Conservation (phyloP, 2,329 filamentous ascomycete genomes). For the Conoideocrella luteorostrata region DNA sequence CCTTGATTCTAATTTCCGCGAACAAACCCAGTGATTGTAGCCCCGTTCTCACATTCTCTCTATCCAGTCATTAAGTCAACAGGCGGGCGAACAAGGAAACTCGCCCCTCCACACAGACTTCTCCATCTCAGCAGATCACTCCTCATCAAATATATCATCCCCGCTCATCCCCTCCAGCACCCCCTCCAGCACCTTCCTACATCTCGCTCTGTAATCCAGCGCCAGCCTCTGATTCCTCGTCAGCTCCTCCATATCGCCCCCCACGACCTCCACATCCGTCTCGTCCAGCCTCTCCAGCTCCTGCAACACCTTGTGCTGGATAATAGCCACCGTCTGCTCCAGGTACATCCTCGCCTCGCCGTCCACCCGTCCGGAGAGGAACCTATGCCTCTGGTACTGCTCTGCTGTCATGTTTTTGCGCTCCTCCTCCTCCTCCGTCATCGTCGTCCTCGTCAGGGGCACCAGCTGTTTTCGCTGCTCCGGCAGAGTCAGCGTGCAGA, state of each 20-base stretch:
- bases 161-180: conserved; percentile 33
- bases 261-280: conserved; percentile 37
- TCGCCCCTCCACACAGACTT: no score
- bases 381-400: conserved; percentile 16
- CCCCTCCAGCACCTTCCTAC: conserved; percentile 39
- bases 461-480: conserved; percentile 23
- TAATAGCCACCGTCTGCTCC: conserved; percentile 31
- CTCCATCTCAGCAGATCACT: no score
- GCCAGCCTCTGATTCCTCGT: conserved; percentile 43
- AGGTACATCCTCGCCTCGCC: conserved; percentile 21
- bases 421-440: conserved; percentile 15
- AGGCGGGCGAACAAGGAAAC: no score
- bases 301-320: conserved; percentile 36
- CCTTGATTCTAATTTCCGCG: no score
- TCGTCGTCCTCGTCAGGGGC: conserved; percentile 12
- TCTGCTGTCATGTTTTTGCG: no score
- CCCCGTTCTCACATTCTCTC: no score
- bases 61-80: no score
- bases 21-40: no score
- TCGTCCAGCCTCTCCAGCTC: conserved; percentile 40
- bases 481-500: conserved; percentile 30
- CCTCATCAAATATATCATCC: conserved; percentile 20
- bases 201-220: conserved; percentile 41
- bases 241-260: conserved; percentile 28
- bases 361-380: conserved; percentile 25